These are phyloP conservation scores for Begonia peltatifolia DNA, from an alignment of 306 rosid species.

Conservation along the genomic window DNA sequence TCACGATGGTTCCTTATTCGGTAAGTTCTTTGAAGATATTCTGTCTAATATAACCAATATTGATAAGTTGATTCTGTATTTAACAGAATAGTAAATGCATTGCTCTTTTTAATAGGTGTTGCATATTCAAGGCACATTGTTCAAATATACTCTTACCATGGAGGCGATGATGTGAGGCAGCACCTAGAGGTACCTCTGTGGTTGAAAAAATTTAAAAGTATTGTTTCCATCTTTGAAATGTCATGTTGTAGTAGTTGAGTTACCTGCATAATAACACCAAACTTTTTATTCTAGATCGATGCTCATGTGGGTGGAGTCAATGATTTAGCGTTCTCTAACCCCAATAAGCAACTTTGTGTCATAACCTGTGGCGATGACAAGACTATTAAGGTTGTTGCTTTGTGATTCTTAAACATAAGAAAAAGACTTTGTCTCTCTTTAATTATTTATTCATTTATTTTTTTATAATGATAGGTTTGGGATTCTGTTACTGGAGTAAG, in stretches of 20 bases:
- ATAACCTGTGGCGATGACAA: constrained; percentile 95
- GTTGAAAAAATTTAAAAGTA: not conserved
- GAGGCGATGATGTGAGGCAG: constrained; percentile 57
- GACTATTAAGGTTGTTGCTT: constrained; percentile 62
- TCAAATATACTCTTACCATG: constrained; percentile 77
- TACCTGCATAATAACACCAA: constrained; percentile 1
- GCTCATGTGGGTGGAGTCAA: constrained; percentile 98
- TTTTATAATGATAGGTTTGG: constrained; percentile 55
- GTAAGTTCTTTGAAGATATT: constrained; percentile 27
- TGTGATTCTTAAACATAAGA: too few relatives aligned
- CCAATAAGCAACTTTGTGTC: constrained; percentile 89
- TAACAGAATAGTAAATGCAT: not conserved
- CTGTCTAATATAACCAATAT: constrained; percentile 1
- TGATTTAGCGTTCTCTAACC: constrained; percentile 90
- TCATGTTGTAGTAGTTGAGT: not conserved
- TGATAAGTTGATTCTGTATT: not conserved
- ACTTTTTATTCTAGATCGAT: constrained; percentile 49
- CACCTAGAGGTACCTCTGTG: constrained; percentile 54
- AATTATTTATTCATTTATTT: constrained; percentile 2
- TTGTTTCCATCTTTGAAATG: not conserved
- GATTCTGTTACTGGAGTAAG: constrained; percentile 67
- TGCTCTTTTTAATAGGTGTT: constrained; percentile 39
- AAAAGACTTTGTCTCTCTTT: not conserved
- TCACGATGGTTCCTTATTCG: constrained; percentile 84
- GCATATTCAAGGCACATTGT: constrained; percentile 92